phyloP scores from a whole-genome alignment of 805 yeast genomes.

The Metschnikowia borealis region DNA sequence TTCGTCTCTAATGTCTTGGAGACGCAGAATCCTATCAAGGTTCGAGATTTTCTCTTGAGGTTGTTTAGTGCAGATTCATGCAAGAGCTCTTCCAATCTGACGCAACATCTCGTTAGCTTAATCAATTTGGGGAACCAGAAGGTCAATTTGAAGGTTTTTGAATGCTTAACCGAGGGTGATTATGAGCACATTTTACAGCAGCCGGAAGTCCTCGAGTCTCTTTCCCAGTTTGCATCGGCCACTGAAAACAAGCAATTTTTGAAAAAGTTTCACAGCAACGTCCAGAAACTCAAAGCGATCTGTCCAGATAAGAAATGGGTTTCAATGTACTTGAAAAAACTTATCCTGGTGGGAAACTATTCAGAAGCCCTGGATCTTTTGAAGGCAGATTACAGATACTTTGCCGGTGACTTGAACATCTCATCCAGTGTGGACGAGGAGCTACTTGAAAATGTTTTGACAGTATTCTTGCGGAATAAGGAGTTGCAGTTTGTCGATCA shows the following conservation, averaged over 20 bases:
- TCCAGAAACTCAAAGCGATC: slow-evolving; percentile 8
- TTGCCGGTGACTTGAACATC: slow-evolving; percentile 8
- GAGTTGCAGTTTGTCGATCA: slow-evolving; percentile 15
- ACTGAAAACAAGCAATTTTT: slow-evolving; percentile 23
- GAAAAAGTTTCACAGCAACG: slow-evolving; percentile 10
- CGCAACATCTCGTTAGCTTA: slow-evolving; percentile 12
- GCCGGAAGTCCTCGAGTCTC: slow-evolving; percentile 1
- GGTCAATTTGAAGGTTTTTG: slow-evolving; percentile 21
- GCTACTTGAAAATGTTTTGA: slow-evolving; percentile 6
- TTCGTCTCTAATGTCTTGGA: slow-evolving; percentile 23
- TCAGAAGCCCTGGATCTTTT: slow-evolving; percentile 5
- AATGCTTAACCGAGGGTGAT: slow-evolving; percentile 12
- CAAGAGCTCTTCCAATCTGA: slow-evolving; percentile 1
- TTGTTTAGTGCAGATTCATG: slow-evolving; percentile 9
- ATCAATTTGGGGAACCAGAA: slow-evolving; percentile 24
- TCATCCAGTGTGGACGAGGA: neutral
- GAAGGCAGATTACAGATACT: slow-evolving; percentile 2
- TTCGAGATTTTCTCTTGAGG: slow-evolving; percentile 22
- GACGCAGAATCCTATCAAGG: slow-evolving; percentile 14
- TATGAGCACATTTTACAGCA: slow-evolving; percentile 9
- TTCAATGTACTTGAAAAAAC: slow-evolving; percentile 13
- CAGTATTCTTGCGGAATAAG: slow-evolving; percentile 14
- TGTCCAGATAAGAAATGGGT: slow-evolving; percentile 20
- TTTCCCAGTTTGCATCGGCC: slow-evolving; percentile 5
- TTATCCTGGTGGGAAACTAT: slow-evolving; percentile 8